phyloP scores from a whole-genome alignment of 768 basidiomycete species.

The Trametopsis cervina region DNA sequence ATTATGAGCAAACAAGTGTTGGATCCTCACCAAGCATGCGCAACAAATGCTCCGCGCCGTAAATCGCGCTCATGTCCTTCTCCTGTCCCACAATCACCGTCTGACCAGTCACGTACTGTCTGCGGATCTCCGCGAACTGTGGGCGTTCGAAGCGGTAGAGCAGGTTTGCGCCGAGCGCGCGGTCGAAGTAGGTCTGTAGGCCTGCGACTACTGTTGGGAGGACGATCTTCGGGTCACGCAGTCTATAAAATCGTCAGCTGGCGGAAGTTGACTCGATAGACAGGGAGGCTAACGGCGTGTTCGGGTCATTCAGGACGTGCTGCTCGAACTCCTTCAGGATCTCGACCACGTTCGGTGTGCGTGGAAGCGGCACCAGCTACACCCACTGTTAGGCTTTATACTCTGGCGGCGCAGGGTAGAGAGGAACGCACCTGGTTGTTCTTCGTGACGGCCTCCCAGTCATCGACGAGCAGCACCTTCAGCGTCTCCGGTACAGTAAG shows the following conservation, averaged over 20 bases:
- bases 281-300: constrained; percentile 31
- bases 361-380: constrained; percentile 80
- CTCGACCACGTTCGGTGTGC: constrained; percentile 69
- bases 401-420: background rate
- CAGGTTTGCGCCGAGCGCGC: constrained; percentile 81
- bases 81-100: constrained; percentile 62
- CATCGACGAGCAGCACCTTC: constrained; percentile 87
- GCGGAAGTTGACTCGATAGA: constrained; percentile 10
- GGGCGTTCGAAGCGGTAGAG: constrained; percentile 94
- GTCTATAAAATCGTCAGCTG: constrained; percentile 27
- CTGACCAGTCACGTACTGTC: constrained; percentile 65
- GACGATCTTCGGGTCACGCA: constrained; percentile 64
- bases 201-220: constrained; percentile 81
- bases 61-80: constrained; percentile 83
- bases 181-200: constrained; percentile 88
- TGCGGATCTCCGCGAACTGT: constrained; percentile 79
- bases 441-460: constrained; percentile 97
- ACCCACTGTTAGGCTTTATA: background rate
- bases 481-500: constrained; percentile 84
- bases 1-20: no score
- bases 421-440: constrained; percentile 63
- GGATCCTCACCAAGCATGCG: constrained; percentile 95
- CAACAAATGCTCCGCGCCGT: constrained; percentile 91
- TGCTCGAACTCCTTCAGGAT: constrained; percentile 74
- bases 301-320: constrained; percentile 45